Evolutionary conservation across 2,329 filamentous ascomycete species (phyloP), one percentile per base, ranked within the genome.

Genomic region (Cladophialophora exuberans): DNA sequence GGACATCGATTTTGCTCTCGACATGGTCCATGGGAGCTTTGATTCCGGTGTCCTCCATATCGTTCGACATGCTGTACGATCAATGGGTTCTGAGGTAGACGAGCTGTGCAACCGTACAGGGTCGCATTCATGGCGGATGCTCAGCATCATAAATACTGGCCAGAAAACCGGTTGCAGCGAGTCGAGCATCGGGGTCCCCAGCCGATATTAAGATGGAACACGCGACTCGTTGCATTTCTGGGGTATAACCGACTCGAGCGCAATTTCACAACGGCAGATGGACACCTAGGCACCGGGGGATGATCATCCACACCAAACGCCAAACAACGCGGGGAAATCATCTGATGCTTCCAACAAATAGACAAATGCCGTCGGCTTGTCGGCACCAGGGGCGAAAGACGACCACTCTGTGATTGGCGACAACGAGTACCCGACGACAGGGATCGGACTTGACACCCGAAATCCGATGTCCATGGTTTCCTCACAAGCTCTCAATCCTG

Each of bases 381-480:
- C 28, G 33, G 31, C 31, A 17, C 28, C 30, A 52, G 22, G 11
- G 28, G 17, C 39, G 22, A 39, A 25, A n/a, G n/a, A n/a, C n/a
- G n/a, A n/a, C n/a, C n/a, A n/a, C n/a, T n/a, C n/a, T n/a, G n/a
- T n/a, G n/a, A n/a, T n/a, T n/a, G n/a, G n/a, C n/a, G n/a, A n/a
- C n/a, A 13, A 7, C 25, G 20, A 6, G 30, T 28, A 17, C 6
- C 25, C 25, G 15, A 20, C 26, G 18, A 23, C 45, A 50, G 22
- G 43, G 35, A 57, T 69, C 69, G 69, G 67, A 56, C 54, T 66
- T 70, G 50, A 36, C 44, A 35, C 39, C 68, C 69, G 69, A 70
- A 63, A 28, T 58, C 68, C 69, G 69, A 66, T 45, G 58, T 35
- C 33, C 35, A 17, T 35, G 28, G 23, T 22, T 2, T 15, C 15